phyloP scores from a whole-genome alignment of 1,284 basidiomycete genomes.

The Apiotrichum veenhuisii region DNA sequence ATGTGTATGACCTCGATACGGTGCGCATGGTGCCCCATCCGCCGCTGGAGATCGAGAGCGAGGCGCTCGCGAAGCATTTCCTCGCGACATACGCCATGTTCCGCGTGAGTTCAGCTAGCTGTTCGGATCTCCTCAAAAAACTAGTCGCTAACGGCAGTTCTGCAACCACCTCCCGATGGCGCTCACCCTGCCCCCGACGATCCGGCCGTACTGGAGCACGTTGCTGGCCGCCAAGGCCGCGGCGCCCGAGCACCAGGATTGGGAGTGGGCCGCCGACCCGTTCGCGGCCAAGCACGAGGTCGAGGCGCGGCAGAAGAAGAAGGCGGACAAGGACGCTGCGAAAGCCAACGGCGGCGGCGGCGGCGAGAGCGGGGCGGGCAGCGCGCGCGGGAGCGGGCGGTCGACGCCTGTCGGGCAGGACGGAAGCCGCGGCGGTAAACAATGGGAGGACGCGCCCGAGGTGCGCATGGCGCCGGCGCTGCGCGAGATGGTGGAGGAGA shows the following conservation, averaged over 20 bases:
- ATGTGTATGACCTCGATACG: conserved; percentile 60
- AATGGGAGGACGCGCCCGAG: conserved; percentile 69
- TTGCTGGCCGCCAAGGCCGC: conserved; percentile 67
- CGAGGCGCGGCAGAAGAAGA: conserved; percentile 60
- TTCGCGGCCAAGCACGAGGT: conserved; percentile 70
- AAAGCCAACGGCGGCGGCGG: conserved; percentile 14
- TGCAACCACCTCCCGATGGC: conserved; percentile 74
- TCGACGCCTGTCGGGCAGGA: conserved; percentile 14
- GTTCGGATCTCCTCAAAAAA: neutral
- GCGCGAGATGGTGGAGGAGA: conserved; percentile 75
- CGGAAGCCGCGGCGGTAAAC: conserved; percentile 48
- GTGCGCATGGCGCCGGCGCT: conserved; percentile 76
- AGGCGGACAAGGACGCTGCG: conserved; percentile 36
- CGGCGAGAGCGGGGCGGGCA: conserved; percentile 38
- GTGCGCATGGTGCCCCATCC: conserved; percentile 72
- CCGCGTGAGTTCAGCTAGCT: conserved; percentile 57
- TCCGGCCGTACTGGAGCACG: conserved; percentile 77
- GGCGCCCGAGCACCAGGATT: conserved; percentile 65
- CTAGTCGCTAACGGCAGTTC: conserved; percentile 55
- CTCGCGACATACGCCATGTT: conserved; percentile 83
- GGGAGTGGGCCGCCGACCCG: conserved; percentile 83
- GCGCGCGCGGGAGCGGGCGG: conserved; percentile 55
- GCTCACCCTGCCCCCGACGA: conserved; percentile 70
- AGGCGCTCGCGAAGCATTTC: conserved; percentile 76
- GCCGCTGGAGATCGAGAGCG: conserved; percentile 59